Conservation (phyloP, 148 eudicot species). For the Rhododendron molle region DNA sequence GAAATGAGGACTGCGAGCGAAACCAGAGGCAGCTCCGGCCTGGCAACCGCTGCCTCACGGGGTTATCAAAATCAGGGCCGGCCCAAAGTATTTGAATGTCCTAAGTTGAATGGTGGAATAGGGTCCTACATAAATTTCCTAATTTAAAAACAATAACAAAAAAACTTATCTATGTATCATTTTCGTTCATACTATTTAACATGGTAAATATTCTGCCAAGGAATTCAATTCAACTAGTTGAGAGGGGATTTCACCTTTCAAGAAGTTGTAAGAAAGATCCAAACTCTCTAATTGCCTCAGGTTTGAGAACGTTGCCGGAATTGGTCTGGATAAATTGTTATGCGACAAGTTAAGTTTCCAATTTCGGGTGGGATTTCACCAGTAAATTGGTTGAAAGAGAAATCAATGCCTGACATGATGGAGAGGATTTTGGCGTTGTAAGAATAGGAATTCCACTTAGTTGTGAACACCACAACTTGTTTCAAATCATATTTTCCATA, state of each 20-base stretch:
- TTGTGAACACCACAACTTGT: neutral
- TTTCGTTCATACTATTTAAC: too few relatives aligned
- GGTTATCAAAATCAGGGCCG: too few relatives aligned
- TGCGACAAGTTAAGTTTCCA: neutral
- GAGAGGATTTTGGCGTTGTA: neutral
- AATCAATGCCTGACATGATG: neutral
- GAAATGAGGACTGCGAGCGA: too few relatives aligned
- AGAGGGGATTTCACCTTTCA: neutral
- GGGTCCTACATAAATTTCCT: too few relatives aligned
- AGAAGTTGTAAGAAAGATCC: neutral
- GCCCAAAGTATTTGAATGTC: too few relatives aligned
- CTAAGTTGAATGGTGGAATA: too few relatives aligned
- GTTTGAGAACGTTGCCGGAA: neutral
- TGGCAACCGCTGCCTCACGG: too few relatives aligned
- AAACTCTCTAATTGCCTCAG: neutral
- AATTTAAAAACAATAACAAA: too few relatives aligned
- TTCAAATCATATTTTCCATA: neutral
- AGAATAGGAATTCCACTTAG: neutral
- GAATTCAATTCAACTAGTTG: neutral
- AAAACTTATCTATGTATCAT: too few relatives aligned
- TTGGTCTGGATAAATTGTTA: neutral
- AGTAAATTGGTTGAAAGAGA: neutral
- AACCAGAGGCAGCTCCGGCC: too few relatives aligned
- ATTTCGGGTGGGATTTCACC: neutral
- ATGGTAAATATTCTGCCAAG: neutral